Evolutionary conservation across 345 rosid species (phyloP).

Genomic region (Dipteronia dyeriana): DNA sequence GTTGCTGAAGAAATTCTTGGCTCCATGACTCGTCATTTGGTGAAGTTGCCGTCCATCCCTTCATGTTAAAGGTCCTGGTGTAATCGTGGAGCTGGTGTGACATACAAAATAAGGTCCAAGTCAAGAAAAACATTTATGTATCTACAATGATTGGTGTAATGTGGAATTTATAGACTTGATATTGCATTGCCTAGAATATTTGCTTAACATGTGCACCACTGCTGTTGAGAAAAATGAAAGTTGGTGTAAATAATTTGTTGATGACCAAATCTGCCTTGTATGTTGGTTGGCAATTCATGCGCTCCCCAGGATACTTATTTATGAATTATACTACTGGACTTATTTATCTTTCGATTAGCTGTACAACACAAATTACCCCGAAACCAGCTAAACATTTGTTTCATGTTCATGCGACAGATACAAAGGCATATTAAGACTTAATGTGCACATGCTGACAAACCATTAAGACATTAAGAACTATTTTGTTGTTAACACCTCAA

Average conservation of each 20-base stretch:
- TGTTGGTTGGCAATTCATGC: neutral
- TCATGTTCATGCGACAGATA: neutral
- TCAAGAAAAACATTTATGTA: neutral
- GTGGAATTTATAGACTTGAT: neutral
- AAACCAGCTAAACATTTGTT: neutral
- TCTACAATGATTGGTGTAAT: neutral
- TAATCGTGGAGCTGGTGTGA: constrained; percentile 5
- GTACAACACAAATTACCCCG: neutral
- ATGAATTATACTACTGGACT: too few relatives aligned
- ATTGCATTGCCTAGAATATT: neutral
- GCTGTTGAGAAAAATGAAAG: neutral
- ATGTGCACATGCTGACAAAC: too few relatives aligned
- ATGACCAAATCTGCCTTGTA: neutral
- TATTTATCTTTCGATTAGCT: too few relatives aligned
- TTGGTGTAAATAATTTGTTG: neutral
- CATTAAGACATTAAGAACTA: too few relatives aligned
- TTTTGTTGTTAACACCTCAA: too few relatives aligned
- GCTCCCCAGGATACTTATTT: neutral
- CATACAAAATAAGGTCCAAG: constrained; percentile 14
- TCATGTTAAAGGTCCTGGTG: neutral
- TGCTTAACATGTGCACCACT: neutral
- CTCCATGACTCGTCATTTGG: neutral
- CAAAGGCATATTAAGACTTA: too few relatives aligned
- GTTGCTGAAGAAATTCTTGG: neutral
- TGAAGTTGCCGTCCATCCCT: neutral